phyloP scores from a whole-genome alignment of 495 filamentous ascomycete species.

The Ramalina intermedia region DNA sequence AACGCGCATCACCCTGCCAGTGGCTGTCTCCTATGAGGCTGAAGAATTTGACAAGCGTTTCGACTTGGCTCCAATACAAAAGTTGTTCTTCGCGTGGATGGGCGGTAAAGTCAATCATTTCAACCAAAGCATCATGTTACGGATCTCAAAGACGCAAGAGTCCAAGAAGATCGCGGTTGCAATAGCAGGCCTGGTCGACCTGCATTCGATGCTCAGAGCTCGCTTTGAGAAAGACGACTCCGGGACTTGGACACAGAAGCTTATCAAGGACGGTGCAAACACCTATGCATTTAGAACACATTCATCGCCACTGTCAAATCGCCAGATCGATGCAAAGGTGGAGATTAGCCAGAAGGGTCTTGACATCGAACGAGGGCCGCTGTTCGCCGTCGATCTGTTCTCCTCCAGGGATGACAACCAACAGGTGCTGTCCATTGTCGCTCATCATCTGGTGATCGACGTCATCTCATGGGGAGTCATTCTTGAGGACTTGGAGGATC shows the following conservation, averaged over 20 bases:
- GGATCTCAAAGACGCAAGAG: not conserved
- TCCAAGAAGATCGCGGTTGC: not conserved
- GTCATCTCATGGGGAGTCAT: constrained; percentile 45
- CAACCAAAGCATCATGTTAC: constrained; percentile 16
- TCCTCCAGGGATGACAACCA: constrained; percentile 2
- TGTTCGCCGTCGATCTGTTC: constrained; percentile 31
- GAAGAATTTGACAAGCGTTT: constrained; percentile 11
- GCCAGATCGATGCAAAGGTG: constrained; percentile 3
- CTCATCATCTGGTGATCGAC: constrained; percentile 46
- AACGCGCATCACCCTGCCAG: constrained; percentile 3
- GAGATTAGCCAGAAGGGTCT: constrained; percentile 11
- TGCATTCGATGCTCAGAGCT: constrained; percentile 9
- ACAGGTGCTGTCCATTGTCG: constrained; percentile 19
- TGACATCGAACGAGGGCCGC: constrained; percentile 24
- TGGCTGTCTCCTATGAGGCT: constrained; percentile 1
- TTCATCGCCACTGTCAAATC: not conserved
- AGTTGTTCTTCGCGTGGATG: constrained; percentile 23
- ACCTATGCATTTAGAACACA: constrained; percentile 2
- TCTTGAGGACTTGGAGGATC: constrained; percentile 39
- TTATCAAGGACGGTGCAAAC: constrained; percentile 1
- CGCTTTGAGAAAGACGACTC: not conserved
- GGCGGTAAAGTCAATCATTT: constrained; percentile 12
- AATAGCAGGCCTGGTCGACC: not conserved
- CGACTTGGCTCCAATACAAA: constrained; percentile 30
- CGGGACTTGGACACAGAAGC: constrained; percentile 10